Evolutionary conservation across 306 rosid species (phyloP).

Genomic region (Bauhinia variegata): DNA sequence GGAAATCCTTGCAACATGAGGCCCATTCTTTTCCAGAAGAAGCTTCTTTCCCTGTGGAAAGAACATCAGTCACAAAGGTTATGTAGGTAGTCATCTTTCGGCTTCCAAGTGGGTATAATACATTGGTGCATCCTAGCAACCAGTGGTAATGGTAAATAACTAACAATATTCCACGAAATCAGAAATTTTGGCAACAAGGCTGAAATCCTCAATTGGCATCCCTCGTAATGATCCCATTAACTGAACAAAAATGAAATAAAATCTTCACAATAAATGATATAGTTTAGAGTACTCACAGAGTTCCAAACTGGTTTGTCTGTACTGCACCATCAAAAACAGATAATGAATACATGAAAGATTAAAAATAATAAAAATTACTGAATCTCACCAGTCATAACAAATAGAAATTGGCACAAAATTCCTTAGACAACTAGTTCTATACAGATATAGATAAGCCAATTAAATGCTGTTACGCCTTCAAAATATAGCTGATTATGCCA

Average conservation of each 20-base stretch:
- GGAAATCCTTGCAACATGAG: slow-evolving; percentile 82
- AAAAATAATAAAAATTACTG: not conserved
- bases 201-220: not conserved
- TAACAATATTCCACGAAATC: not conserved
- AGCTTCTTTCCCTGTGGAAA: slow-evolving; percentile 79
- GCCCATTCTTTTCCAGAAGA: slow-evolving; percentile 79
- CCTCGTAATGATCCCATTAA: not conserved
- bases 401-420: not conserved
- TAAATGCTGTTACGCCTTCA: not conserved
- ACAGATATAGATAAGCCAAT: not conserved
- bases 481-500: not conserved
- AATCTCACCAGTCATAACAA: not conserved
- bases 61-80: slow-evolving; percentile 12
- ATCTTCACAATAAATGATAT: not conserved
- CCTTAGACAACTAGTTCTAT: not conserved
- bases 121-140: not conserved
- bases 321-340: slow-evolving; percentile 59
- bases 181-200: not conserved
- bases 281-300: slow-evolving; percentile 70
- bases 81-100: not conserved
- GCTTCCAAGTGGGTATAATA: not conserved
- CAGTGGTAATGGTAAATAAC: not conserved
- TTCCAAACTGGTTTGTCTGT: slow-evolving; percentile 88
- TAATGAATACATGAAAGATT: slow-evolving; percentile 38
- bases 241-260: not conserved